Evolutionary conservation across 2,329 filamentous ascomycete species (phyloP), one percentile per base, ranked within the genome.

Genomic region (Exophiala sp.): DNA sequence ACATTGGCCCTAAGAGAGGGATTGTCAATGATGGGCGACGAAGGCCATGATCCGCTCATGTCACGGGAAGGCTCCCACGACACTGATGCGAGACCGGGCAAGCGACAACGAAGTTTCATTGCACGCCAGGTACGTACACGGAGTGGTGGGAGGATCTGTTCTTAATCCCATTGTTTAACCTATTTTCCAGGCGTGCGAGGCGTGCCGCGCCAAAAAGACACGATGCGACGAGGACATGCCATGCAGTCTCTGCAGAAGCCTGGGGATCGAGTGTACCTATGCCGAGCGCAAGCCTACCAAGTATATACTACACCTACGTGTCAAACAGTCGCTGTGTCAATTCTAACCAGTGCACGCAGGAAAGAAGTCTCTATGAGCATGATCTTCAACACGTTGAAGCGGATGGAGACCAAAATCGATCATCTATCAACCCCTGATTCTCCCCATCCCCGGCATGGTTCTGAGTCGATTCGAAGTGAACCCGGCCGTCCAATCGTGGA

Each of bases 171-270:
- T 29, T 16, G 16, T 24, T 41, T 49, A 24, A 45, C 21, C 2
- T n/a, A 3, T 23, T 10, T 14, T 18, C 6, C 54, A 73, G 74
- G 76, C 76, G 2, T 79, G 76, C 58, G 75, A 79, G 58, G 70
- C 69, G 13, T 79, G 76, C 58, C 68, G 76, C 21, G 63, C 72
- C 42, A 75, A 76, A 58, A 78, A 78, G 64, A 77, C 74, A 14
- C 63, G 74, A 64, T 79, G 76, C 61, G 75, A 79, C 53, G 75
- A 78, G 61, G 76, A 76, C 50, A 66, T 72, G 24, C 75, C 76
- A 41, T 79, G 76, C 56, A 74, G 74, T 23, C 68, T 76, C 42
- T 79, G 76, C 63, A 73, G 70, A 55, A 63, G 66, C 11, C 68
- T 73, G 38, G 72, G 71, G 6, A 53, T 75, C 24, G 71, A 75